These are phyloP conservation scores for Notholithocarpus densiflorus DNA, from an alignment of 306 rosid species.

Conservation along the genomic window DNA sequence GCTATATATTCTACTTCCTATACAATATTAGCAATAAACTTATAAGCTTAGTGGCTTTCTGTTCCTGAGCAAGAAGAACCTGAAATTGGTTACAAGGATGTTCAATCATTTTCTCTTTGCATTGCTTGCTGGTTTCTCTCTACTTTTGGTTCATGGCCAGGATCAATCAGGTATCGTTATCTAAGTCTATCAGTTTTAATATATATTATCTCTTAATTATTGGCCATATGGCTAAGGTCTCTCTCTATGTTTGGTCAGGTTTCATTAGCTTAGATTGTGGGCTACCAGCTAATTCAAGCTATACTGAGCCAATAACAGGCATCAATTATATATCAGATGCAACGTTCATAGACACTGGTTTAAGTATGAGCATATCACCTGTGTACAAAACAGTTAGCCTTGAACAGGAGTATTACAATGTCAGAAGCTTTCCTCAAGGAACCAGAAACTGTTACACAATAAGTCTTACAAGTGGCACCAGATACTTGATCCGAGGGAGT, in stretches of 20 bases:
- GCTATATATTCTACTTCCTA: not conserved
- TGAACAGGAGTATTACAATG: not conserved
- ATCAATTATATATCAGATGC: slow-evolving; percentile 32
- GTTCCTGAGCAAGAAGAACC: not conserved
- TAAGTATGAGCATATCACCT: not conserved
- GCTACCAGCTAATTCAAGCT: not conserved
- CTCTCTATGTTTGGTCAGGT: slow-evolving; percentile 18
- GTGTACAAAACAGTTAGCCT: not conserved
- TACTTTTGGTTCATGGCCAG: slow-evolving; percentile 27
- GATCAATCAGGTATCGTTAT: slow-evolving; percentile 42
- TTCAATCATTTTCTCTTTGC: not conserved
- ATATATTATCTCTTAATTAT: not conserved
- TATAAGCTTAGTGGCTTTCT: too few species aligned
- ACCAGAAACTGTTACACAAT: slow-evolving; percentile 40
- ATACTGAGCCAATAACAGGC: slow-evolving; percentile 14
- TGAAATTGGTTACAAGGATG: slow-evolving; percentile 17
- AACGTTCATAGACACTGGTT: slow-evolving; percentile 14
- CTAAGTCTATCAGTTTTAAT: not conserved
- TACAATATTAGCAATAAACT: not conserved
- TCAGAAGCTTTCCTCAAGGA: slow-evolving; percentile 44
- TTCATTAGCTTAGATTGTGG: slow-evolving; percentile 55
- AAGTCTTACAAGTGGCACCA: slow-evolving; percentile 19
- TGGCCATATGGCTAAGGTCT: not conserved
- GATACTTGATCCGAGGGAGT: slow-evolving; percentile 32
- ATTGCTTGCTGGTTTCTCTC: slow-evolving; percentile 6